Evolutionary conservation across 2,329 filamentous ascomycete species (phyloP).

Genomic region (Sporothrix globosa): DNA sequence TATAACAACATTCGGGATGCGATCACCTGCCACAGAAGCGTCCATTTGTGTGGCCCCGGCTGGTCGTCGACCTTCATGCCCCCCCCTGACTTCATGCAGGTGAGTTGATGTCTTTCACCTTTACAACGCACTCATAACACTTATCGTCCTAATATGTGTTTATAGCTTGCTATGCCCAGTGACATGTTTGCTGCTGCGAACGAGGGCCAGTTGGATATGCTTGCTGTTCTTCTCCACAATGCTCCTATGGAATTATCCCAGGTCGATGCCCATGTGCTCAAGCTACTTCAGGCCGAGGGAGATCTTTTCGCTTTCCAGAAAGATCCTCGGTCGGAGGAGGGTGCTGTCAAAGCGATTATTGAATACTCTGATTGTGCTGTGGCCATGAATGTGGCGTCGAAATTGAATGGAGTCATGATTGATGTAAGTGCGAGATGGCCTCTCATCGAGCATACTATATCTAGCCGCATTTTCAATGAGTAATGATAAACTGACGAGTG

Average conservation of each 20-base stretch:
- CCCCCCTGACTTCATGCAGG: conserved; percentile 51
- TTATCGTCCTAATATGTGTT: background rate
- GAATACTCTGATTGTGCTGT: conserved; percentile 58
- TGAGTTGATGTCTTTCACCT: conserved; percentile 35
- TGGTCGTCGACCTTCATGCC: conserved; percentile 55
- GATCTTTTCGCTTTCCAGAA: conserved; percentile 57
- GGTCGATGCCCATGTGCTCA: conserved; percentile 48
- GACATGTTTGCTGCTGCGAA: conserved; percentile 47
- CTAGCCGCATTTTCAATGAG: background rate
- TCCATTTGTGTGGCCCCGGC: conserved; percentile 48
- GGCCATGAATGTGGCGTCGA: conserved; percentile 48
- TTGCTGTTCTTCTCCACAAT: conserved; percentile 43
- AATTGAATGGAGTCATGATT: conserved; percentile 46
- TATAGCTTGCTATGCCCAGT: conserved; percentile 41
- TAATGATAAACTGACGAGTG: background rate
- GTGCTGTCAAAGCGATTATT: conserved; percentile 52
- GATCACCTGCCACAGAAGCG: conserved; percentile 53
- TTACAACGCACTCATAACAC: background rate
- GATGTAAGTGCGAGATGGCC: conserved; percentile 42
- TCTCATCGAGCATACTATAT: no score
- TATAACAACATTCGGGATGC: conserved; percentile 66
- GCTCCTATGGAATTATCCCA: conserved; percentile 32
- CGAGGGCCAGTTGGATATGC: conserved; percentile 60
- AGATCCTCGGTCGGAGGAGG: conserved; percentile 47
- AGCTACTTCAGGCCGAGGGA: conserved; percentile 52